Percentiles rank a stretch among this genome's conserved stretches.
phyloP scores from a whole-genome alignment of 1,139 yeast species.

The Kodamaea alishanica region DNA sequence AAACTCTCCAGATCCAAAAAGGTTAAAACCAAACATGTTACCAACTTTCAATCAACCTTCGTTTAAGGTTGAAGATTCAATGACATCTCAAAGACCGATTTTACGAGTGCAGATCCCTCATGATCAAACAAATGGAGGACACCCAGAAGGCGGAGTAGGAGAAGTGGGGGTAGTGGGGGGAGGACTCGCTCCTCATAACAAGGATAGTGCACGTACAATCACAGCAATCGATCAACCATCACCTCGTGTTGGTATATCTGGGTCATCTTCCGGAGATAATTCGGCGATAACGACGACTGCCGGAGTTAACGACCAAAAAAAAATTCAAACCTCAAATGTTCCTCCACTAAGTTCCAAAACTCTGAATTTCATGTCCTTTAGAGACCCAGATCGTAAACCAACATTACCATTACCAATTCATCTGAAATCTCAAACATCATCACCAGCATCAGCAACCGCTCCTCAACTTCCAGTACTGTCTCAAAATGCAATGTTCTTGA shows the following conservation, averaged over 20 bases:
- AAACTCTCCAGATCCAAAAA: conserved; percentile 27
- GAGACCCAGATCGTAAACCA: conserved; percentile 40
- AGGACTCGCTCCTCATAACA: not conserved
- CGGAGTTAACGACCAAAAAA: conserved; percentile 1
- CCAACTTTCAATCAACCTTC: conserved; percentile 27
- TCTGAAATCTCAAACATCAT: conserved; percentile 40
- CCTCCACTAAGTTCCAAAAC: conserved; percentile 18
- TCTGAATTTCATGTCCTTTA: conserved; percentile 30
- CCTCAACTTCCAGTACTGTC: conserved; percentile 31
- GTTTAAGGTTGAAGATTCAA: conserved; percentile 14
- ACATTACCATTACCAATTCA: conserved; percentile 40
- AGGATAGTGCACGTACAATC: conserved; percentile 34
- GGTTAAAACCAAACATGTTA: too few species aligned
- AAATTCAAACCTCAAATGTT: conserved; percentile 5
- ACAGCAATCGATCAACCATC: conserved; percentile 34
- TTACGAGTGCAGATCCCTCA: conserved; percentile 51
- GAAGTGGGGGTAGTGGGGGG: not conserved
- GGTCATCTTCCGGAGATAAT: conserved; percentile 3
- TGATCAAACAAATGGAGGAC: conserved; percentile 23
- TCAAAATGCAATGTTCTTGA: conserved; percentile 18
- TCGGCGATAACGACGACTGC: conserved; percentile 3
- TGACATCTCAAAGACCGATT: conserved; percentile 37
- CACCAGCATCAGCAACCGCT: conserved; percentile 44
- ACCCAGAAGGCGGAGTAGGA: not conserved
- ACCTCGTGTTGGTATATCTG: too few species aligned